phyloP scores from a whole-genome alignment of 345 rosid species.

The Hibiscus syriacus region DNA sequence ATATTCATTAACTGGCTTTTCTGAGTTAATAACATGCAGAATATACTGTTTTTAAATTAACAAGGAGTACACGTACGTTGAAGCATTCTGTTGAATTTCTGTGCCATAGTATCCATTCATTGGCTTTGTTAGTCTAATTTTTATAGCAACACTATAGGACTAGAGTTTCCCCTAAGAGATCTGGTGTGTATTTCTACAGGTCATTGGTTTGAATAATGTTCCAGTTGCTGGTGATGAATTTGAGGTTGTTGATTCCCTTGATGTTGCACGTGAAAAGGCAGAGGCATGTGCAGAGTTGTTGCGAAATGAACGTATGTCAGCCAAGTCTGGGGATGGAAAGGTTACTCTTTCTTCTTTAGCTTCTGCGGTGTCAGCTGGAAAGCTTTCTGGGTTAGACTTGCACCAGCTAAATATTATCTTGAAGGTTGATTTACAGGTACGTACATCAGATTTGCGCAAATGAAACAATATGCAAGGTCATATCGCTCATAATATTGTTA shows the following conservation, averaged over 20 bases:
- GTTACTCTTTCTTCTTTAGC: slow-evolving; percentile 93
- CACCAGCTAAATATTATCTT: slow-evolving; percentile 86
- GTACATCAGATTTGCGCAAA: not conserved
- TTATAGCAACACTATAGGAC: not conserved
- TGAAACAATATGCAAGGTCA: not conserved
- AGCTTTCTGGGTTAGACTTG: slow-evolving; percentile 81
- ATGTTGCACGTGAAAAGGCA: slow-evolving; percentile 84
- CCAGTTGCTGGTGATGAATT: slow-evolving; percentile 92
- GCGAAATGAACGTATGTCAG: slow-evolving; percentile 73
- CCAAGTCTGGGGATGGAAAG: slow-evolving; percentile 95
- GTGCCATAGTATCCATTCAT: not conserved
- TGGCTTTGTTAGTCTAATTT: not conserved
- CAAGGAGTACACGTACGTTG: not conserved
- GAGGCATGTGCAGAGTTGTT: slow-evolving; percentile 60
- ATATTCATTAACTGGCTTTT: not conserved
- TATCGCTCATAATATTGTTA: not conserved
- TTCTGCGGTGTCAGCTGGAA: slow-evolving; percentile 79
- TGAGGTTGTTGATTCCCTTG: slow-evolving; percentile 75
- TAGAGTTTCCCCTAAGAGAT: slow-evolving; percentile 2
- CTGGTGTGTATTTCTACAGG: slow-evolving; percentile 36
- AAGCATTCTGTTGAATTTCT: not conserved
- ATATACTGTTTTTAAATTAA: not conserved
- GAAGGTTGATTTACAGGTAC: slow-evolving; percentile 97
- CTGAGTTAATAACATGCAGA: not conserved
- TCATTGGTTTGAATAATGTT: slow-evolving; percentile 79